phyloP scores from a whole-genome alignment of 2,329 filamentous ascomycete genomes.

The Alternaria atra region DNA sequence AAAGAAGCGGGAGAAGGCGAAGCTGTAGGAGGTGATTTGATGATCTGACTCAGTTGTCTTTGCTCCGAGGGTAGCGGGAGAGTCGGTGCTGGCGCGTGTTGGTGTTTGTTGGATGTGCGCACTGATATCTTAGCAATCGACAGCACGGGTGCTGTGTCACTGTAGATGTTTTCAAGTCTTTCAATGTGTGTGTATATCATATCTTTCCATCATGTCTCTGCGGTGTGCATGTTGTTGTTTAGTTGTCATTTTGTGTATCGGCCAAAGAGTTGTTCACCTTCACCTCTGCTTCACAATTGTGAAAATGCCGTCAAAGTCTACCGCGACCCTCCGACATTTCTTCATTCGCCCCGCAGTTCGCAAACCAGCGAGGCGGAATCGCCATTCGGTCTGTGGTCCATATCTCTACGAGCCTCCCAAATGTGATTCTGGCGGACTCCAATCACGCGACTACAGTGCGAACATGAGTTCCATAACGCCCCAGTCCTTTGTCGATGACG shows the following conservation, averaged over 20 bases:
- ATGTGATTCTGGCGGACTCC: background rate
- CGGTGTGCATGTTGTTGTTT: background rate
- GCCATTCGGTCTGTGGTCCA: background rate
- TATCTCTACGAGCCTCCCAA: background rate
- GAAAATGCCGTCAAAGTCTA: slow-evolving; percentile 6
- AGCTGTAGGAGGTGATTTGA: slow-evolving; percentile 54
- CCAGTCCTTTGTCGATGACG: slow-evolving; percentile 38
- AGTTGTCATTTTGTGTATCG: background rate
- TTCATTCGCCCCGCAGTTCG: slow-evolving; percentile 11
- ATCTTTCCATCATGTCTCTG: background rate
- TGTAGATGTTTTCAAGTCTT: slow-evolving; percentile 7
- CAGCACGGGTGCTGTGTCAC: slow-evolving; percentile 17
- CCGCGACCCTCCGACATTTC: background rate
- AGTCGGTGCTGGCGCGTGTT: slow-evolving; percentile 12
- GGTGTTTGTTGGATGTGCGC: slow-evolving; percentile 17
- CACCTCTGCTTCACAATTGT: slow-evolving; percentile 2
- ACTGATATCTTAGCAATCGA: slow-evolving; percentile 25
- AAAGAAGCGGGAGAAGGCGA: slow-evolving; percentile 65
- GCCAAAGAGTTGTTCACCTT: slow-evolving; percentile 5
- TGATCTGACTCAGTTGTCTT: background rate
- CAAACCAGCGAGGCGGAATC: slow-evolving; percentile 1
- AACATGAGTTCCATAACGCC: slow-evolving; percentile 28
- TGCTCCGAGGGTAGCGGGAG: slow-evolving; percentile 3
- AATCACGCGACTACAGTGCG: background rate
- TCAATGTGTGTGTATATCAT: background rate